A percentile compares a stretch with the other conserved stretches of the same genome.
Evolutionary conservation across 805 yeast species (phyloP).

Genomic region (Isabelozyma heimii): DNA sequence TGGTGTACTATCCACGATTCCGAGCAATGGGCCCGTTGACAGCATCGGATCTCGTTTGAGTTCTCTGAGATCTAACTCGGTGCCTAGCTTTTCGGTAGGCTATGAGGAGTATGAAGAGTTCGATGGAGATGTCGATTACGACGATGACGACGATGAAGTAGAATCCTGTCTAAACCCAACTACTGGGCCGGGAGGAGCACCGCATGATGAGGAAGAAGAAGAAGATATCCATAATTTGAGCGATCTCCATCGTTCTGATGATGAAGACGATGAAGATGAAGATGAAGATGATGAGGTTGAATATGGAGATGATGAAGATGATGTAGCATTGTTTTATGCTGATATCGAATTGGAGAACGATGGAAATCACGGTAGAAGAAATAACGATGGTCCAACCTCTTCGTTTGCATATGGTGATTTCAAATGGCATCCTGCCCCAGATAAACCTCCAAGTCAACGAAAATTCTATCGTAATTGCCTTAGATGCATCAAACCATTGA

Average conservation of each 20-base stretch:
- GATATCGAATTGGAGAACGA: conserved; percentile 11
- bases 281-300: conserved; percentile 6
- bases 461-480: conserved; percentile 50
- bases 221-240: conserved; percentile 26
- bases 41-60: neutral
- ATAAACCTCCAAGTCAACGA: conserved; percentile 24
- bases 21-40: neutral
- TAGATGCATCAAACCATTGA: conserved; percentile 55
- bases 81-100: conserved; percentile 6
- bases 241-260: conserved; percentile 28
- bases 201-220: conserved; percentile 18
- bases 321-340: conserved; percentile 13
- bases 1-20: neutral
- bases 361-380: conserved; percentile 4
- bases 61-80: conserved; percentile 5
- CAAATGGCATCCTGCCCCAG: conserved; percentile 49
- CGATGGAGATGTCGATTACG: conserved; percentile 15
- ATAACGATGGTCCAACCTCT: conserved; percentile 3
- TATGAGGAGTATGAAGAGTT: conserved; percentile 11
- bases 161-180: neutral
- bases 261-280: conserved; percentile 23
- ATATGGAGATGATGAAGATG: conserved; percentile 1
- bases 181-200: neutral
- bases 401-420: conserved; percentile 13
- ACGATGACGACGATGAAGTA: conserved; percentile 18